Base-by-base conservation (phyloP, 1,284 basidiomycete species). In the Thelephora terrestris region DNA sequence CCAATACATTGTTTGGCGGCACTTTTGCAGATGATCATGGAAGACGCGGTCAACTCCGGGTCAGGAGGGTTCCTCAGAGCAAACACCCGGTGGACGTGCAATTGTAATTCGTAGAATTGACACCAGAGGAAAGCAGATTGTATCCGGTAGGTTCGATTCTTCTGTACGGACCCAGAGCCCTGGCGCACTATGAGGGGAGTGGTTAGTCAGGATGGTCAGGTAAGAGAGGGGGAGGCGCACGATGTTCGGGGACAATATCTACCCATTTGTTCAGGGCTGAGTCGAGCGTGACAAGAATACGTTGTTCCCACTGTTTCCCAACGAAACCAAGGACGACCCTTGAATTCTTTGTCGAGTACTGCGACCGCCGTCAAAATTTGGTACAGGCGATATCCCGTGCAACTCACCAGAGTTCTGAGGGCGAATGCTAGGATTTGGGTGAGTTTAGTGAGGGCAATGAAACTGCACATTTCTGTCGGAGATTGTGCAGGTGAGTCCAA, bases 211-310 rank as follows among this genome's bases (percentile, higher is more conserved):
- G 12, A 32, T 32, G 7, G 12, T 12, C 29, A 7, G 6, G 25
- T 10, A 21, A 3, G 17, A 20, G 24, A 20, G 14, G 14, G 24
- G 16, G 24, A 21, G 10, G 52, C 61, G 18, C 62, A 67, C 52
- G 65, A 44, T 69, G 67, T 49, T 68, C 66, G 0, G 74, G 74
- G 5, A 76, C 66, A 5, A 63, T 55, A 49, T 75, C 71, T 6
- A 74, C 66, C 73, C 73, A 76, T 5, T 68, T 63, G 55, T 75
- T 75, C 45, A 76, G 61, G 5, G 68, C 69, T 5, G 69, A 70
- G 56, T 75, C 73, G 25, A 75, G 62, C 47, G 72, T 71, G 20
- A 70, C 67, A 9, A 75, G 71, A 23, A 71, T 65, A 12, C 68
- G 64, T 34, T 71, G 64, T 50, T 73, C 71, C 47, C 65, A 66